Evolutionary conservation across 257 asterid genomes (phyloP).

Genomic region (Gentiana dahurica): DNA sequence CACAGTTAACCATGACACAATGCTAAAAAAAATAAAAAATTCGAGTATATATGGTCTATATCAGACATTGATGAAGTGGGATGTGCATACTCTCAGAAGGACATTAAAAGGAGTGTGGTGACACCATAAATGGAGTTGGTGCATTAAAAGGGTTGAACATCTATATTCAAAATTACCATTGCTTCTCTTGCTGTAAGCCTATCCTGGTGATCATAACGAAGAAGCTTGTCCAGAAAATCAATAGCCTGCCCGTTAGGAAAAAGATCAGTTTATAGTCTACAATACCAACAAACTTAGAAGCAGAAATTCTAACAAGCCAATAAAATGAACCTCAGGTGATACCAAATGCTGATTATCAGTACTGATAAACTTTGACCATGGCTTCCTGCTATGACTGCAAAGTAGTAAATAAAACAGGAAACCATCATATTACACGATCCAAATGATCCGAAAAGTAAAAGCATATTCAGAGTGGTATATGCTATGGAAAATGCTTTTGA

Average conservation of each 20-base stretch:
- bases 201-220: conserved; percentile 90
- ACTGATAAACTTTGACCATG: conserved; percentile 81
- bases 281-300: background rate
- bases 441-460: background rate
- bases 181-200: conserved; percentile 94
- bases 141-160: background rate
- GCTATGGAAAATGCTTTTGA: background rate
- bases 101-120: too few relatives aligned
- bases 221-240: conserved; percentile 89
- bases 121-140: too few relatives aligned
- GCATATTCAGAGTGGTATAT: background rate
- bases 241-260: conserved; percentile 35
- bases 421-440: background rate
- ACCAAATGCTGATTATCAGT: conserved; percentile 83
- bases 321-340: conserved; percentile 69
- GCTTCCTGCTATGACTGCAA: conserved; percentile 83
- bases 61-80: too few relatives aligned
- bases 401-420: background rate
- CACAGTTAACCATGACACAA: background rate
- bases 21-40: background rate
- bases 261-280: background rate
- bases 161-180: conserved; percentile 39
- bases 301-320: background rate
- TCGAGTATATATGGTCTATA: background rate
- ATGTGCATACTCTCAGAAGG: too few relatives aligned